These are phyloP conservation scores for Alternaria panax DNA, from an alignment of 2,329 filamentous ascomycete genomes.

Conservation along the genomic window DNA sequence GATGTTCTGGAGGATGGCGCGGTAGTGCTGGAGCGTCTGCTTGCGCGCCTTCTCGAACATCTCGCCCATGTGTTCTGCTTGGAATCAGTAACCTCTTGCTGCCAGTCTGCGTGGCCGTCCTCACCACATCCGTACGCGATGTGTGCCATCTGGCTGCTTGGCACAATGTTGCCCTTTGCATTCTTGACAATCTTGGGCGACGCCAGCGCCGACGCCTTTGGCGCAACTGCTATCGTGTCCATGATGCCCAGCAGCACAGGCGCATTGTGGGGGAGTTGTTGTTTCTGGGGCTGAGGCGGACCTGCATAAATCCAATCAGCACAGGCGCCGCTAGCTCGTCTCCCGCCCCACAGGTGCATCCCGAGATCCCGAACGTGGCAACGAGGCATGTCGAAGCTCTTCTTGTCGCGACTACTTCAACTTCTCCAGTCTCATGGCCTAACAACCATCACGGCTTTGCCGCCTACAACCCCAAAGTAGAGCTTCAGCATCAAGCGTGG, in stretches of 20 bases:
- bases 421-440: background rate
- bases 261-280: conserved; percentile 19
- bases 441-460: background rate
- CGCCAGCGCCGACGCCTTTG: conserved; percentile 51
- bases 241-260: conserved; percentile 33
- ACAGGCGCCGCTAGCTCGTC: conserved; percentile 35
- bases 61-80: conserved; percentile 73
- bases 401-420: background rate
- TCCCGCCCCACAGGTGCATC: conserved; percentile 17
- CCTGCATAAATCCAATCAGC: conserved; percentile 44
- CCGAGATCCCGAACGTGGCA: background rate
- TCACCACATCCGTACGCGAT: conserved; percentile 54
- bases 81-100: conserved; percentile 27
- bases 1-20: conserved; percentile 72
- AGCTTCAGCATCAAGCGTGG: background rate
- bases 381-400: background rate
- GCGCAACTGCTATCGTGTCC: conserved; percentile 51
- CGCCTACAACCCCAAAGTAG: background rate
- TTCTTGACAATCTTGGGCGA: conserved; percentile 56
- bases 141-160: conserved; percentile 50
- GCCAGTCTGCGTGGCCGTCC: conserved; percentile 12
- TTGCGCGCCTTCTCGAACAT: conserved; percentile 73
- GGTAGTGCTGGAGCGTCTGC: conserved; percentile 74
- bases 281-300: conserved; percentile 33
- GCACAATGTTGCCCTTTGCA: conserved; percentile 50